These are phyloP conservation scores for Zygoascus tannicola DNA, from an alignment of 805 yeast species.

Conservation along the genomic window DNA sequence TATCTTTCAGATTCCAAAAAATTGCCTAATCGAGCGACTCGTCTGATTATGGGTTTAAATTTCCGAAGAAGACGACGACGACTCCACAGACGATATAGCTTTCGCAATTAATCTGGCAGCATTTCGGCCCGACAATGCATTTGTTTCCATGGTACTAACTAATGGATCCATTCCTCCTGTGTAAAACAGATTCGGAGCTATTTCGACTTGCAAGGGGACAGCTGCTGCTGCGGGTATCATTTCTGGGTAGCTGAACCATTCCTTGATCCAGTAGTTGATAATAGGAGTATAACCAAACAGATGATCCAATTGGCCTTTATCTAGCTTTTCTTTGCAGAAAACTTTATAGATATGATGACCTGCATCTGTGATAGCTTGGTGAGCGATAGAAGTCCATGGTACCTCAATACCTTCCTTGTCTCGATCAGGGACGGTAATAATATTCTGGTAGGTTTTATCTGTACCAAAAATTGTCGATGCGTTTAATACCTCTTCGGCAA, in stretches of 20 bases:
- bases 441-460: not conserved
- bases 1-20: too few relatives aligned
- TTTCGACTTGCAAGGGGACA: constrained; percentile 18
- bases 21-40: too few relatives aligned
- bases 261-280: constrained; percentile 26
- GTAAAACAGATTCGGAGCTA: constrained; percentile 33
- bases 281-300: constrained; percentile 23
- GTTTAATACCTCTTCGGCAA: constrained; percentile 2
- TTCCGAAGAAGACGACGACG: too few relatives aligned
- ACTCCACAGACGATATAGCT: not conserved
- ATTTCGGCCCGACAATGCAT: constrained; percentile 41
- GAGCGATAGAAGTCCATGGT: constrained; percentile 8
- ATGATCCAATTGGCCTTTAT: constrained; percentile 14
- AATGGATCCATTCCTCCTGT: constrained; percentile 39
- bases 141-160: constrained; percentile 45
- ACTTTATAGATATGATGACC: constrained; percentile 34
- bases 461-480: constrained; percentile 8
- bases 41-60: too few relatives aligned
- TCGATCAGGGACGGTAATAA: constrained; percentile 5
- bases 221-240: constrained; percentile 28
- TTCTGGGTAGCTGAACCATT: constrained; percentile 40
- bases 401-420: not conserved
- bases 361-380: constrained; percentile 6
- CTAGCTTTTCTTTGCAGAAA: constrained; percentile 28
- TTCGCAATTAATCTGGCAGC: constrained; percentile 36